Evolutionary conservation across 1,284 basidiomycete species (phyloP), one percentile per base, ranked within the genome.

Genomic region (Fistulinella cinereoalba): DNA sequence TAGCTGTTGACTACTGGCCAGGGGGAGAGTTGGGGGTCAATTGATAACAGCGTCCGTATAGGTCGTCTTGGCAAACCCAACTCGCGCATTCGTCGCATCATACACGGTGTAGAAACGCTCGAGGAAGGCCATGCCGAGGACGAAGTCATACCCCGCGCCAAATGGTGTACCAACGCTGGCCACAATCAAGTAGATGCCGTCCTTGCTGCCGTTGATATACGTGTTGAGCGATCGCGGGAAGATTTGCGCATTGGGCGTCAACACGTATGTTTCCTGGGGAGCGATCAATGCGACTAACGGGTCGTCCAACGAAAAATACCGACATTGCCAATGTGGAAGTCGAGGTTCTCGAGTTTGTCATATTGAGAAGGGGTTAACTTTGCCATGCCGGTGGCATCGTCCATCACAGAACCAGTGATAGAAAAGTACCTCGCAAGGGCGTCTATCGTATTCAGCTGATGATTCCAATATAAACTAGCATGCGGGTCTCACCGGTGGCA

Each of bases 101-200:
- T 68, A 85, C 25, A 83, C 80, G 22, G 74, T 74, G 66, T 85
- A 85, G 74, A 79, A 85, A 22, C 83, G 77, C 64, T 86, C 78
- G 43, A 82, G 68, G 74, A 80, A 83, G 24, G 64, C 58, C 55
- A 69, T 74, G 6, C 80, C 79, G 56, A 77, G 71, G 57, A 80
- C 67, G 53, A 79, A 77, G 61, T 77, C 76, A 19, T 77, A 61
- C 39, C 76, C 76, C 51, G 68, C 23, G 15, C 73, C 74, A 11
- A 64, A 67, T 24, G 55, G 49, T 3, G 58, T 46, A n/a, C 73
- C 73, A 22, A 73, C 50, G 51, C 78, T 65, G 39, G 61, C 66
- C 23, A 78, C 71, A 50, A 83, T 70, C 38, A 77, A 68, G 57
- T 81, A 84, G 41, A 82, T 71, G 47, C 53, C 49, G 55, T 56